phyloP scores from a whole-genome alignment of 805 yeast species.

The Suhomyces faveliae region DNA sequence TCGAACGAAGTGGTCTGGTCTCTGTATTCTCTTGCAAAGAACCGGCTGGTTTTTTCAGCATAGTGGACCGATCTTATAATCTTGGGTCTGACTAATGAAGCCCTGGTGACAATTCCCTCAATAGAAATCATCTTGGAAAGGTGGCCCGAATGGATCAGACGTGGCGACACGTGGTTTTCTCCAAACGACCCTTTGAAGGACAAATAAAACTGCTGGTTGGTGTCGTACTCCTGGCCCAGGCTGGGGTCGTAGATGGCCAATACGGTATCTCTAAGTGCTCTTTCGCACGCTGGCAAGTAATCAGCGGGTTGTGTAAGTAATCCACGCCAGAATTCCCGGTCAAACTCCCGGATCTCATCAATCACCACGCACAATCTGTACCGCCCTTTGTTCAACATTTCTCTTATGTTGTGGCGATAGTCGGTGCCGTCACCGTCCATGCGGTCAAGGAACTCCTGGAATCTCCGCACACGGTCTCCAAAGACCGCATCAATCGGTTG shows the following conservation, averaged over 20 bases:
- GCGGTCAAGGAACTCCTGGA: slow-evolving; percentile 80
- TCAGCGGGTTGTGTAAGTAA: slow-evolving; percentile 76
- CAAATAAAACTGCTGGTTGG: slow-evolving; percentile 64
- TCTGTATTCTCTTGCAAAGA: slow-evolving; percentile 87
- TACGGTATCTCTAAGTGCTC: slow-evolving; percentile 80
- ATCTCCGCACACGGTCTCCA: slow-evolving; percentile 82
- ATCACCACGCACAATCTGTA: slow-evolving; percentile 71
- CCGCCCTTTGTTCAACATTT: slow-evolving; percentile 66
- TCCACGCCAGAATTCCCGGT: slow-evolving; percentile 74
- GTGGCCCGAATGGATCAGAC: slow-evolving; percentile 75
- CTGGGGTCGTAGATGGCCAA: slow-evolving; percentile 66
- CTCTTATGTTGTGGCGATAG: slow-evolving; percentile 67
- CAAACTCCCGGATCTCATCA: slow-evolving; percentile 87
- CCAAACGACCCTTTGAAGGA: slow-evolving; percentile 93
- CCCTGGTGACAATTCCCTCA: slow-evolving; percentile 94
- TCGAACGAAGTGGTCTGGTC: slow-evolving; percentile 91
- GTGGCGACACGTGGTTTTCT: slow-evolving; percentile 78
- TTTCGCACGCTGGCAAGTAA: slow-evolving; percentile 82
- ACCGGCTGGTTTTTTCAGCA: slow-evolving; percentile 77
- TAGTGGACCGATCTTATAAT: slow-evolving; percentile 89
- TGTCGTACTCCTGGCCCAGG: slow-evolving; percentile 49
- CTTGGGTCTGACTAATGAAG: slow-evolving; percentile 91
- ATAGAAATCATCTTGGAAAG: slow-evolving; percentile 81
- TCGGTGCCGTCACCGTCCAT: slow-evolving; percentile 50
- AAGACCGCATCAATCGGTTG: slow-evolving; percentile 49